These are phyloP conservation scores for Pythium scleroteichum DNA, from an alignment of 352 stramenopile species.

Conservation along the genomic window DNA sequence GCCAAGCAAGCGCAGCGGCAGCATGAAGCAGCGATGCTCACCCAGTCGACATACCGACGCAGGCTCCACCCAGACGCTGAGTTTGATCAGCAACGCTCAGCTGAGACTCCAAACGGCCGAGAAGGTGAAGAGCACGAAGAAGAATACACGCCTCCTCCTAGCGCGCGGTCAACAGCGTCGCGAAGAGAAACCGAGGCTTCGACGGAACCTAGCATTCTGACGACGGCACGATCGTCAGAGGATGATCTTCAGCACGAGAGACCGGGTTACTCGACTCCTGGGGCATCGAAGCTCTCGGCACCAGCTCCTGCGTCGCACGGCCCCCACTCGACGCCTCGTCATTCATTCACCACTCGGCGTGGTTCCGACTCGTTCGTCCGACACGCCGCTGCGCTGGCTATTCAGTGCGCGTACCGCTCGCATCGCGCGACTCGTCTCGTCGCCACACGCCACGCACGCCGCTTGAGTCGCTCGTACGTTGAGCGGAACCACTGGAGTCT, in stretches of 20 bases:
- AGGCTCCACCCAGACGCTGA: not conserved
- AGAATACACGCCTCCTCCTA: conserved; percentile 15
- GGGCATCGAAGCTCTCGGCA: too few relatives aligned
- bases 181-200: not conserved
- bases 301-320: too few relatives aligned
- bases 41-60: conserved; percentile 10
- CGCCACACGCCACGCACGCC: conserved; percentile 27
- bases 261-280: not conserved
- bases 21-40: conserved; percentile 6
- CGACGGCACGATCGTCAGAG: not conserved
- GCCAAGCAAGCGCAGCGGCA: conserved; percentile 6
- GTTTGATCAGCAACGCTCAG: too few relatives aligned
- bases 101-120: not conserved
- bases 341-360: too few relatives aligned
- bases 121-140: conserved; percentile 12
- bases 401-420: conserved; percentile 41
- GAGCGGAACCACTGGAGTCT: conserved; percentile 54
- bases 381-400: conserved; percentile 31
- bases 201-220: conserved; percentile 3
- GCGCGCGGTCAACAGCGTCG: conserved; percentile 5
- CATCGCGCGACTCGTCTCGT: conserved; percentile 26
- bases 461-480: conserved; percentile 64
- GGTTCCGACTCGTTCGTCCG: not conserved
- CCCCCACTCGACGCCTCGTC: too few relatives aligned
- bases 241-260: not conserved